Evolutionary conservation across 352 stramenopile species (phyloP).

Genomic region (Phytophthora hybrid): DNA sequence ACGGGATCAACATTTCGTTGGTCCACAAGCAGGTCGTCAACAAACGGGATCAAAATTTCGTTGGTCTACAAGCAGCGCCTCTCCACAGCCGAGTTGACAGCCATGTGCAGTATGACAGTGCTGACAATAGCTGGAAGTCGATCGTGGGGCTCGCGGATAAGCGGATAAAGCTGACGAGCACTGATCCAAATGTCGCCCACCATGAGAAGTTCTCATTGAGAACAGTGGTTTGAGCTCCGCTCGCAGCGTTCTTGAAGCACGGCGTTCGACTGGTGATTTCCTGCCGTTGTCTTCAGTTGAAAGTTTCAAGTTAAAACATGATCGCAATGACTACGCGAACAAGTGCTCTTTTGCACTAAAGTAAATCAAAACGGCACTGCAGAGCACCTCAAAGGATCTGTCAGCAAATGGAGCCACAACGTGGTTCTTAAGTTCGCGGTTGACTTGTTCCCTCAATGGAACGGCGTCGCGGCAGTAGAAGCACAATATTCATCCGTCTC

Average conservation of each 20-base stretch:
- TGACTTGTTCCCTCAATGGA: not conserved
- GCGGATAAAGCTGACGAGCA: constrained; percentile 1
- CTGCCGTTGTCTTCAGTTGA: not conserved
- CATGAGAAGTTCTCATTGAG: too few relatives aligned
- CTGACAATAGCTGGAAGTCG: not conserved
- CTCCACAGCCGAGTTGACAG: not conserved
- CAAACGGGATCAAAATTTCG: too few relatives aligned
- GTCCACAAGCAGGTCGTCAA: too few relatives aligned
- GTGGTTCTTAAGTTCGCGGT: not conserved
- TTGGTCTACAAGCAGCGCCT: not conserved
- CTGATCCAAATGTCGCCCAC: not conserved
- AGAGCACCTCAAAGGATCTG: not conserved
- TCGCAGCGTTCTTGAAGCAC: not conserved
- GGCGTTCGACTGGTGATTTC: not conserved
- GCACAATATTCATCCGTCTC: not conserved
- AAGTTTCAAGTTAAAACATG: too few relatives aligned
- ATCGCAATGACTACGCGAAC: not conserved
- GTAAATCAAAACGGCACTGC: not conserved
- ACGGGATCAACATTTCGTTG: not conserved
- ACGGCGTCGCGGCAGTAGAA: not conserved
- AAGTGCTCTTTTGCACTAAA: not conserved
- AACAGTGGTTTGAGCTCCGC: not conserved
- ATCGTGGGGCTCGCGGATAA: not conserved
- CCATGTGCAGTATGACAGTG: constrained; percentile 1
- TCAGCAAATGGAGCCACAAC: not conserved